A percentile compares a stretch with the other conserved stretches of the same genome.
Conservation (phyloP, 768 basidiomycete genomes). For the Naganishia antarctica region DNA sequence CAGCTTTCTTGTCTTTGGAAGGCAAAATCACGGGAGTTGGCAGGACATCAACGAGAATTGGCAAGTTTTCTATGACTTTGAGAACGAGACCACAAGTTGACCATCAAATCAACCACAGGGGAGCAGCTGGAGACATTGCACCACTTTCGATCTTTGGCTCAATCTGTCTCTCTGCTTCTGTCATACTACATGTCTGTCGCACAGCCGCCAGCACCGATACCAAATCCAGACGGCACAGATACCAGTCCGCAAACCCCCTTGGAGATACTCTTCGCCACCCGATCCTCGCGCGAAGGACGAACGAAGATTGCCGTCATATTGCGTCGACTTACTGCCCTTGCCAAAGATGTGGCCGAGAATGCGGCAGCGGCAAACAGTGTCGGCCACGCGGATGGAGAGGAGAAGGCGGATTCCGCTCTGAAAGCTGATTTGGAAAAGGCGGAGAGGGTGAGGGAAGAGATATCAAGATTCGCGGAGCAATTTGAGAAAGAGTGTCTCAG, state of each 20-base stretch:
- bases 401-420: slow-evolving; percentile 48
- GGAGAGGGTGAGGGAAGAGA: slow-evolving; percentile 70
- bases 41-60: slow-evolving; percentile 87
- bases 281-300: slow-evolving; percentile 72
- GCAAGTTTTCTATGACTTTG: slow-evolving; percentile 51
- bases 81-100: background rate
- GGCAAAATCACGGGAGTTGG: slow-evolving; percentile 86
- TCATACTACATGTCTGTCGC: slow-evolving; percentile 91
- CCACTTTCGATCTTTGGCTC: slow-evolving; percentile 81
- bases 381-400: slow-evolving; percentile 5
- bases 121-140: slow-evolving; percentile 95
- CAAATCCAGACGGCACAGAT: slow-evolving; percentile 39
- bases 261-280: slow-evolving; percentile 55
- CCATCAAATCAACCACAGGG: slow-evolving; percentile 53
- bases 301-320: slow-evolving; percentile 81
- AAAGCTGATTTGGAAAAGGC: slow-evolving; percentile 69
- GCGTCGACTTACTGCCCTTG: slow-evolving; percentile 75
- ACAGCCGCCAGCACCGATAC: slow-evolving; percentile 32
- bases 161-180: slow-evolving; percentile 88
- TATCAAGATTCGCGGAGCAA: slow-evolving; percentile 96
- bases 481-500: slow-evolving; percentile 98
- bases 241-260: slow-evolving; percentile 65
- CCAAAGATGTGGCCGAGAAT: slow-evolving; percentile 76
- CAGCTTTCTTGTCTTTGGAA: slow-evolving; percentile 85
- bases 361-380: slow-evolving; percentile 31